Base-by-base conservation (phyloP, 2,329 filamentous ascomycete species). In the Graphilbum ipis-grandicollis region DNA sequence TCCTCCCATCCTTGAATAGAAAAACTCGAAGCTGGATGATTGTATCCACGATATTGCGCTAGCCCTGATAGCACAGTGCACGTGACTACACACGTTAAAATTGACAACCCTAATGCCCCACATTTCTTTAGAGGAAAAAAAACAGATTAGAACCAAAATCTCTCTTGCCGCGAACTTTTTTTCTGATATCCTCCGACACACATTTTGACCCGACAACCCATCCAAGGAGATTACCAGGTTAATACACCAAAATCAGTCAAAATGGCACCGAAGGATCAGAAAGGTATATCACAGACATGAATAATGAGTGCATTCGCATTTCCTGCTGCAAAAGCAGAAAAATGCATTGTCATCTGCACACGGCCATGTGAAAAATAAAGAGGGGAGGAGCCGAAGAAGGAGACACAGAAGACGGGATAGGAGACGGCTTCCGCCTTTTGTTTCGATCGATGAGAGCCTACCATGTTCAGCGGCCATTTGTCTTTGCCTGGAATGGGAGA, bases 231-330 rank as follows among this genome's bases (percentile, higher is more conserved):
- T 37, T 42, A 37, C n/a, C n/a, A 32, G 12, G 25, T 23, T 15
- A 38, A 25, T 31, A 41, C 36, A 39, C 35, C 40, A 41, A 47
- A 38, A 47, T 40, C 36, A 48, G 42, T 50, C 47, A 47, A 42
- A 50, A 58, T 58, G 55, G 54, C 56, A 45, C 56, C 56, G 46
- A 56, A 56, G 52, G 51, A 53, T 31, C 57, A 57, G 50, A 58
- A 58, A 56, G 56, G 56, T 58, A 58, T 46, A 45, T 51, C 14
- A 28, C 19, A 33, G 22, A 29, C 31, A 36, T 34, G 39, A 43
- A 22, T 37, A 37, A 23, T 32, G 10, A 18, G 21, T 15, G 2
- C 29, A 19, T 19, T 34, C 7, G 30, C 22, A 12, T 22, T 14
- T 19, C 19, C 31, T 14, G n/a, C n/a, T 13, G 19, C 31, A 30